Base-by-base conservation (phyloP, 805 yeast species). In the Alloascoidea africana region DNA sequence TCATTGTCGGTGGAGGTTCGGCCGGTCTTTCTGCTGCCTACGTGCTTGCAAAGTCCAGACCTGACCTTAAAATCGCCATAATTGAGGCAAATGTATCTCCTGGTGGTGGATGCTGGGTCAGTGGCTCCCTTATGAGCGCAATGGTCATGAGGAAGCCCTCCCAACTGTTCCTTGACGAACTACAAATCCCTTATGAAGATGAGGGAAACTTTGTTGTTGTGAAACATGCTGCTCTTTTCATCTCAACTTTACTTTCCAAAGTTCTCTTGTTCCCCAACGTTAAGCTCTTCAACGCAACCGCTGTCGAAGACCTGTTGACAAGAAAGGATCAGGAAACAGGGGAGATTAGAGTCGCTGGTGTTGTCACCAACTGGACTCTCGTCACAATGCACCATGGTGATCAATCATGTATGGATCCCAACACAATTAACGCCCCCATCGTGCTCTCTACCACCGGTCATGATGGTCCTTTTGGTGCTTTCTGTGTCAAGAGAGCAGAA, bases 391-490 rank as follows among this genome's bases (percentile, higher is more conserved):
- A 77, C 55, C 87, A 79, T 51, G 81, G 75, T 52, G 71, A 72
- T 39, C 87, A 79, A 56, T 72, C 80, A 11, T 79, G 87, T 55
- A 79, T 79, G 86, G 87, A 78, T 53, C 86, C 87, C 36, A 77
- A 78, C 61, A 78, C 84, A 42, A 75, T 79, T 62, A 79, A 78
- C 50, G 63, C 65, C 35, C 53, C 64, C 17, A 73, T 80, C 39
- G 72, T 79, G 40, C 62, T 80, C 41, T 76, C 85, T 13, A 73
- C 85, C 44, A 72, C 84, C 19, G 89, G 87, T 41, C 87, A 79
- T 52, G 89, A 79, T 53, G 87, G 89, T 49, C 86, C 85, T 38
- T 76, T 78, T 59, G 87, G 87, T 42, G 86, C 87, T 4, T 77
- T 76, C 60, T 68, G 74, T 43, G 85, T 80, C 44, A 79, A 79